Evolutionary conservation across 257 asterid genomes (phyloP).

Genomic region (Galeopsis tetrahit): DNA sequence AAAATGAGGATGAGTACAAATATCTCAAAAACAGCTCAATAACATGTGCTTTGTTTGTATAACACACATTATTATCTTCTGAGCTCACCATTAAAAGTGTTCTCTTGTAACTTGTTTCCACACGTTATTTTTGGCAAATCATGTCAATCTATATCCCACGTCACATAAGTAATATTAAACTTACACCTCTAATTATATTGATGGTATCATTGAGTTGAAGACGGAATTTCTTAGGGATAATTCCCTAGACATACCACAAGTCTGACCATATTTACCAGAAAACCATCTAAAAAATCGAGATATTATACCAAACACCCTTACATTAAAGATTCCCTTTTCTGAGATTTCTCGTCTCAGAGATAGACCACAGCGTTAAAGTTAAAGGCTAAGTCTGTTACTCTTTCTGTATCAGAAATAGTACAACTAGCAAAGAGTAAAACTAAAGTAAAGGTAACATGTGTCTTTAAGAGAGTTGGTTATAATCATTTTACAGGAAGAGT

Average conservation of each 20-base stretch:
- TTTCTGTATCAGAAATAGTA: neutral
- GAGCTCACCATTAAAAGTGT: neutral
- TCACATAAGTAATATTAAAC: neutral
- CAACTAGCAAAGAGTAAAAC: slow-evolving; percentile 9
- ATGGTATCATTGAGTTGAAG: slow-evolving; percentile 6
- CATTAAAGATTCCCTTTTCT: neutral
- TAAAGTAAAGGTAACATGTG: neutral
- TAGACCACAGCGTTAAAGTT: neutral
- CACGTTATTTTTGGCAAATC: neutral
- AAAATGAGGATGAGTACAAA: neutral
- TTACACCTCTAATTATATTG: slow-evolving; percentile 15
- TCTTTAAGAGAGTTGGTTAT: neutral
- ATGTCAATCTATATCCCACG: neutral
- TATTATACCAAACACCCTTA: neutral
- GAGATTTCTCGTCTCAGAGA: neutral
- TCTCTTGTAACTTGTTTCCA: neutral
- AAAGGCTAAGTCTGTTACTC: neutral
- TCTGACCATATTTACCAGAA: neutral
- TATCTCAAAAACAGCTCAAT: slow-evolving; percentile 1
- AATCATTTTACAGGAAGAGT: slow-evolving; percentile 13
- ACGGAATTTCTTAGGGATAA: neutral
- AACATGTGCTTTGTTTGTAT: neutral
- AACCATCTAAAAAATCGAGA: neutral
- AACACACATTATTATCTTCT: neutral
- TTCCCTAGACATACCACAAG: neutral